phyloP scores from a whole-genome alignment of 1,139 yeast species.

The Yamadazyma trypodendri region DNA sequence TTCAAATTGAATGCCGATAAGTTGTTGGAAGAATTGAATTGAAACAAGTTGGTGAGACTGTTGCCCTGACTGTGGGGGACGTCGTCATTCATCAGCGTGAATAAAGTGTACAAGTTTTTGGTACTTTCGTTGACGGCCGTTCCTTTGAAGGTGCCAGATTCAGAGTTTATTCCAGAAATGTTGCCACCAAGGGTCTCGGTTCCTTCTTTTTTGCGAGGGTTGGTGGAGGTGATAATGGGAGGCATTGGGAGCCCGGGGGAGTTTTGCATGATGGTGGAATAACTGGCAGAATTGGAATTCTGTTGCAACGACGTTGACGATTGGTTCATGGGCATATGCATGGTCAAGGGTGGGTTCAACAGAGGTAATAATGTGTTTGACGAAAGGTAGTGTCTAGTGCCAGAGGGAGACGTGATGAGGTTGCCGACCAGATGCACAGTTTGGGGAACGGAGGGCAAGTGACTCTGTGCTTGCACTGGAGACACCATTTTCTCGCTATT shows the following conservation, averaged over 20 bases:
- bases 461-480: neutral
- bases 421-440: neutral
- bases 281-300: conserved; percentile 17
- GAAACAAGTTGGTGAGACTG: conserved; percentile 31
- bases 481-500: conserved; percentile 2
- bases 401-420: neutral
- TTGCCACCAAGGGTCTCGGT: neutral
- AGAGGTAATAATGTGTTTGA: conserved; percentile 1
- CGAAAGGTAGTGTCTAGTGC: conserved; percentile 2
- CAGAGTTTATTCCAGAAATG: conserved; percentile 6
- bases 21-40: conserved; percentile 16
- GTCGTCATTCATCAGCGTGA: conserved; percentile 30
- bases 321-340: conserved; percentile 2
- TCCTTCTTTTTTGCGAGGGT: conserved; percentile 11
- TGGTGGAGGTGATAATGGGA: conserved; percentile 17
- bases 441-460: neutral
- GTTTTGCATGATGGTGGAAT: conserved; percentile 19
- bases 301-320: conserved; percentile 14
- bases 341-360: neutral
- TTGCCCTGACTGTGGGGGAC: conserved; percentile 19
- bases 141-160: neutral
- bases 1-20: conserved; percentile 10
- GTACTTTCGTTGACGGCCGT: conserved; percentile 24
- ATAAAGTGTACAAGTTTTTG: conserved; percentile 27
- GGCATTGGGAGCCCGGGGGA: conserved; percentile 16